Evolutionary conservation across 768 basidiomycete species (phyloP).

Genomic region (Boletus sp.): DNA sequence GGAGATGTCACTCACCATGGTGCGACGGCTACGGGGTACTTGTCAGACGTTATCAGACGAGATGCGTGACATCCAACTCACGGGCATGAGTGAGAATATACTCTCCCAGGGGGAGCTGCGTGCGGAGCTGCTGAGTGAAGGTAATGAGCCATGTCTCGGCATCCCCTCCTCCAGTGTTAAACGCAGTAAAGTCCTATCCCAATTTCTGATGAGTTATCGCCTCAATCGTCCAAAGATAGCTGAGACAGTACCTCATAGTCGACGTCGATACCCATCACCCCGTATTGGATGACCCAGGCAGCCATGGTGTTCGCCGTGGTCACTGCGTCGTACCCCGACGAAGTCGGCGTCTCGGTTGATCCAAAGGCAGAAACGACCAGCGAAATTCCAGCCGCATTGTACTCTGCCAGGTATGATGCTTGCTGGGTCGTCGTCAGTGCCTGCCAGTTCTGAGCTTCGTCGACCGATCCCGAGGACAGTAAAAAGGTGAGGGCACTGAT

Average conservation of each 20-base stretch:
- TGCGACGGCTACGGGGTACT: conserved; percentile 11
- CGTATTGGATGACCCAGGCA: conserved; percentile 45
- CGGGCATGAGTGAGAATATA: conserved; percentile 29
- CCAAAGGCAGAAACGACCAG: conserved; percentile 58
- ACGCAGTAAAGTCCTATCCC: conserved; percentile 33
- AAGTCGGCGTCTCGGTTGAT: conserved; percentile 41
- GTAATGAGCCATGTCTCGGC: conserved; percentile 36
- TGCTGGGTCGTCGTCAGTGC: conserved; percentile 37
- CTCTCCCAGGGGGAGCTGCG: conserved; percentile 22
- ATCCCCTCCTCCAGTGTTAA: conserved; percentile 36
- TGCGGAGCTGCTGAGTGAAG: conserved; percentile 34
- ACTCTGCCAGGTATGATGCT: conserved; percentile 43
- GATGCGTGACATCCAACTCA: conserved; percentile 12
- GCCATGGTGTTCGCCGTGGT: conserved; percentile 44
- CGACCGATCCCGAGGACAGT: conserved; percentile 38
- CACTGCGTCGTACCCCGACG: conserved; percentile 39
- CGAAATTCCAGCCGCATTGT: conserved; percentile 54
- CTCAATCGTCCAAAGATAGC: neutral
- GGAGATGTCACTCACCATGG: conserved; percentile 13
- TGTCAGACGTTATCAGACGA: neutral
- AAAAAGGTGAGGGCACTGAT: conserved; percentile 42
- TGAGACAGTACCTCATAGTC: conserved; percentile 43
- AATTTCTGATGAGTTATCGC: neutral
- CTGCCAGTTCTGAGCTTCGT: conserved; percentile 47
- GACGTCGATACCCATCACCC: conserved; percentile 50